Evolutionary conservation across 495 filamentous ascomycete species (phyloP).

Genomic region (Tuber indicum): DNA sequence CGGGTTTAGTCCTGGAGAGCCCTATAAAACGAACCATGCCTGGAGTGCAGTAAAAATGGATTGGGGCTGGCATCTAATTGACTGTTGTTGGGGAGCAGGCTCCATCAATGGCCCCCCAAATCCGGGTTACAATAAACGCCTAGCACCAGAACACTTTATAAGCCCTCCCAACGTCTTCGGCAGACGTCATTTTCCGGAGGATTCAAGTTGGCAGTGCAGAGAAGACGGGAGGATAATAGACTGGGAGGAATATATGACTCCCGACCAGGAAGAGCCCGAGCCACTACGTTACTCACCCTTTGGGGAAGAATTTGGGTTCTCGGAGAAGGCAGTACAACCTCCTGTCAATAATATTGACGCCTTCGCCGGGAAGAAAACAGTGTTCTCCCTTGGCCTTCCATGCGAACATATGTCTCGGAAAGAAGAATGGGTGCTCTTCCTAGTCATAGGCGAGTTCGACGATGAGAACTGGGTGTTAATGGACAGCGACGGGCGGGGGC

Average conservation of each 20-base stretch:
- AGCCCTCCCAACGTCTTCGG: slow-evolving; percentile 78
- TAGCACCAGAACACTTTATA: slow-evolving; percentile 66
- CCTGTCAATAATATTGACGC: slow-evolving; percentile 2
- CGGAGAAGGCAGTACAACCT: slow-evolving; percentile 16
- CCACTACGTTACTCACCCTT: slow-evolving; percentile 9
- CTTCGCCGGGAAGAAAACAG: slow-evolving; percentile 5
- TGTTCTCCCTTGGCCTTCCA: slow-evolving; percentile 16
- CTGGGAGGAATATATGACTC: slow-evolving; percentile 35
- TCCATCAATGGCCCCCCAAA: slow-evolving; percentile 45
- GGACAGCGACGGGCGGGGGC: slow-evolving; percentile 39
- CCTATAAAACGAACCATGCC: slow-evolving; percentile 59
- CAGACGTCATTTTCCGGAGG: slow-evolving; percentile 64
- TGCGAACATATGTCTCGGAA: slow-evolving; percentile 17
- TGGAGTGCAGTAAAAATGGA: slow-evolving; percentile 93
- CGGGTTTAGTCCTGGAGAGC: slow-evolving; percentile 56
- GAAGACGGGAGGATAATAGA: slow-evolving; percentile 13
- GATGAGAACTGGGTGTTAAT: slow-evolving; percentile 21
- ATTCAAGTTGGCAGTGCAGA: slow-evolving; percentile 42
- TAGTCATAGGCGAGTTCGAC: slow-evolving; percentile 30
- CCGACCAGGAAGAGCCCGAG: slow-evolving; percentile 1
- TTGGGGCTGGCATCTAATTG: slow-evolving; percentile 83
- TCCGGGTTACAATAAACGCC: slow-evolving; percentile 58
- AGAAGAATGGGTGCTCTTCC: slow-evolving; percentile 24
- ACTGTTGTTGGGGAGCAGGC: slow-evolving; percentile 90
- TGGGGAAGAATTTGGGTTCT: slow-evolving; percentile 6